Base-by-base conservation (phyloP, 2,329 filamentous ascomycete species). In the Beauveria sp. region DNA sequence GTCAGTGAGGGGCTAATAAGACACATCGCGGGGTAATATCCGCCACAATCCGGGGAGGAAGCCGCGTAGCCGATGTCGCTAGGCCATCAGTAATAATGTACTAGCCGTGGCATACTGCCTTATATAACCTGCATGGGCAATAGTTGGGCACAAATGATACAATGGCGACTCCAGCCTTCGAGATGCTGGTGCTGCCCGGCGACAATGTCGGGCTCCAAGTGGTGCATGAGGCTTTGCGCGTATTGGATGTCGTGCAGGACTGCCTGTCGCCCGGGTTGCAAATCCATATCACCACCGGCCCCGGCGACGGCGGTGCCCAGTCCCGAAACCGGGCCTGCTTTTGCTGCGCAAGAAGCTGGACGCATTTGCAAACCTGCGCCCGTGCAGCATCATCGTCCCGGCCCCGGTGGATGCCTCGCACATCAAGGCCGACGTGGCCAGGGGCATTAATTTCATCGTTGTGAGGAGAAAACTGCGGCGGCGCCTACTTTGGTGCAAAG, bases 361-460 rank as follows among this genome's bases (percentile, higher is more conserved):
- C 55, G 78, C 78, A 7, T 82, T 80, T 63, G 80, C 79, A 51
- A 82, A 82, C 62, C 66, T 82, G 24, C 73, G 80, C 0, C 80
- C 80, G 0, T 81, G 79, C 65, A 74, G 76, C 48, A 73, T 78
- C 52, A 74, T 79, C 22, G 75, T 76, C 1, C 74, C 74, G 1
- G 75, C 76, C 2, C 67, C 76, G 0, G 69, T 75, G 16, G 70
- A 71, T 7, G 68, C 73, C 18, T 77, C 75, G 0, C 77, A 79
- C 1, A 72, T 82, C 62, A 80, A 79, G 63, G 64, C 72, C 2
- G 74, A 77, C 8, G 70, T 79, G 20, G 77, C 79, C 26, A 64
- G 67, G 1, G 79, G 76, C 5, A 77, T 77, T 20, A 75, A 80
- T 61, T 80, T 81, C 65, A 75, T 80, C 63, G 72, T 81, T 3